Evolutionary conservation across 164 flowering plant genomes (phyloP), one percentile per base, ranked within the genome.

Genomic region (Vitis vinifera): DNA sequence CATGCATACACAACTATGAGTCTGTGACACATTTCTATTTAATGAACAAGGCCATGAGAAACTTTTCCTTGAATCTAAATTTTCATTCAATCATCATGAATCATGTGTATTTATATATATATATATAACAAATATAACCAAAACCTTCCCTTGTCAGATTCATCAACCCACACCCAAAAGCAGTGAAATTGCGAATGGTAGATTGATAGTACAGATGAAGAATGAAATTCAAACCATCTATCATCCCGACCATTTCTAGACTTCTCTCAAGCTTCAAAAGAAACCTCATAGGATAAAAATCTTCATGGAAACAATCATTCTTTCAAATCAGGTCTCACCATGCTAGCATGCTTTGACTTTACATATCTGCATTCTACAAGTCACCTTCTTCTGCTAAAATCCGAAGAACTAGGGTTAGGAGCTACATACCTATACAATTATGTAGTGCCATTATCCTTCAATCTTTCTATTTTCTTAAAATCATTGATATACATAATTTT

Each of bases 351-450:
- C 44, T 57, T 57, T 8, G 13, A 27, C 62, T 27, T 10, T 57
- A 23, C 62, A 59, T 29, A 59, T 59, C 27, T 27, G 62, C 62
- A 23, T 59, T 37, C 44, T 37, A 59, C 62, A 59, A 59, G 31
- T 23, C 11, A 27, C 14, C 62, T 23, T 10, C 62, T 57, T 37
- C 44, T 37, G 29, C 59, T 27, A 59, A 27, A 59, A 23, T 59
- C 29, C 13, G 37, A 59, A 59, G 62, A 23, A 56, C 9, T 1
- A 56, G 29, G 59, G 59, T 19, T 56, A 19, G 11, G 59, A 56
- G 59, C 59, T 56, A 16, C 29, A 12, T 19, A 10, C 14, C 29
- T 8, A 10, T 59, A 27, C 62, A 27, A 59, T 27, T 9, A 27
- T 59, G 59, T 29, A 59, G 37, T 23, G 1, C 23, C 30, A 8